Base-by-base conservation (phyloP, 805 yeast species). In the Wickerhamiella australiensis region DNA sequence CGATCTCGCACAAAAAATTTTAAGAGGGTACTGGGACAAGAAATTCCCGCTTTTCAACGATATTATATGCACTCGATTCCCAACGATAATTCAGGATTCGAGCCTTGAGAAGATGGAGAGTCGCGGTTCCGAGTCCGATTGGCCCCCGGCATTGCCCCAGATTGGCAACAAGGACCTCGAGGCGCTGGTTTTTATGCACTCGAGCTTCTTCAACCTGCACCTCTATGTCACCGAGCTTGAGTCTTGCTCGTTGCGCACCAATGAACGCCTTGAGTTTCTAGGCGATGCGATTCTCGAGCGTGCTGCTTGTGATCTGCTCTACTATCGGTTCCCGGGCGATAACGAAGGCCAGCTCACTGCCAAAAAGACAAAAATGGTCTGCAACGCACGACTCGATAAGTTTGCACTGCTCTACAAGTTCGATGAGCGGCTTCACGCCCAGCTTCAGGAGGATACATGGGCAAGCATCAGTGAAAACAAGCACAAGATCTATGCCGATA, bases 281-380 rank as follows among this genome's bases (percentile, higher is more conserved):
- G 97, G 97, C 13, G 97, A 90, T 66, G 79, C 96, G 0, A 75
- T 86, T 18, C 67, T 90, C 52, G 83, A 85, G 60, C 75, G 74
- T 49, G 68, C 80, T n/a, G 78, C 83, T 49, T 81, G 96, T 0
- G 68, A 75, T 51, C 71, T 88, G 38, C 69, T 85, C 15, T 86
- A 73, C 58, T 71, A 75, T 23, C 65, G 73, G 50, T 83, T 81
- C 57, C 92, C 94, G 0, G 66, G 71, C 41, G 80, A 79, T 41
- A 68, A 78, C 21, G 97, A 92, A 69, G 97, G 97, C 33, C 80
- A 78, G 36, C 65, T 90, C 53, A 79, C 96, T 0, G 72, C 71
- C 38, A 66, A 83, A 46, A 75, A 97, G 59, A 71, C 87, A 11
- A 71, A 69, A 48, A 64, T 92, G 27, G 83, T 92, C 27, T 78